Base-by-base conservation (phyloP, 1,139 yeast genomes). In the Citeromyces siamensis region DNA sequence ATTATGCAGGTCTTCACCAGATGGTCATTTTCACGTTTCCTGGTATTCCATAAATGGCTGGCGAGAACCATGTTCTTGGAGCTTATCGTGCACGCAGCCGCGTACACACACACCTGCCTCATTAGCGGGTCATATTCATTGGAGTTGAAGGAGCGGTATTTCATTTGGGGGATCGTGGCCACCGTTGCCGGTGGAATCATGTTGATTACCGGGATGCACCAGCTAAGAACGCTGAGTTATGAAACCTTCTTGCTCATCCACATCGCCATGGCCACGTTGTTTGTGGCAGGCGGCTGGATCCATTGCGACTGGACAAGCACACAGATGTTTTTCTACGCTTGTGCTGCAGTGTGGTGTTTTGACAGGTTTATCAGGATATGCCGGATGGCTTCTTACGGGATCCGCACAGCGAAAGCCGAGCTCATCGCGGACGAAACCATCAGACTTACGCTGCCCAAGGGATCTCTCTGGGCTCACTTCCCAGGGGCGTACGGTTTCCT, bases 41-140 rank as follows among this genome's bases (percentile, higher is more conserved):
- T 75, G 40, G 60, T 69, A 17, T 66, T 74, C 51, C 93, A 82
- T 55, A 72, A 77, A 47, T 76, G 83, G 79, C 49, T 73, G 5
- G 72, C 77, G 2, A 66, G 90, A 53, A 44, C 59, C 2, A 50
- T 61, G 40, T 47, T 61, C 21, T 18, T 60, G 7, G 53, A 61
- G 42, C 58, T 62, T 1, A 41, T 68, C 26, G 53, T 73, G 29
- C 86, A 79, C 48, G 63, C 72, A 10, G 64, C 68, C 20, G 71
- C 76, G 14, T 61, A 66, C 62, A 57, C 68, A 1, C 51, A 50
- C 9, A 62, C 58, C 42, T 59, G 56, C 32, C 56, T 62, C 7
- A 68, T 69, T 4, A 62, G 61, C 38, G 23, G 20, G 5, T 6
- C 14, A 12, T 63, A 56, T 43, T 45, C 48, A 4, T 35, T 50